A percentile compares a stretch with the other conserved stretches of the same genome.
These are phyloP conservation scores for Centella asiatica DNA, from an alignment of 129 eudicot genomes.

Conservation along the genomic window DNA sequence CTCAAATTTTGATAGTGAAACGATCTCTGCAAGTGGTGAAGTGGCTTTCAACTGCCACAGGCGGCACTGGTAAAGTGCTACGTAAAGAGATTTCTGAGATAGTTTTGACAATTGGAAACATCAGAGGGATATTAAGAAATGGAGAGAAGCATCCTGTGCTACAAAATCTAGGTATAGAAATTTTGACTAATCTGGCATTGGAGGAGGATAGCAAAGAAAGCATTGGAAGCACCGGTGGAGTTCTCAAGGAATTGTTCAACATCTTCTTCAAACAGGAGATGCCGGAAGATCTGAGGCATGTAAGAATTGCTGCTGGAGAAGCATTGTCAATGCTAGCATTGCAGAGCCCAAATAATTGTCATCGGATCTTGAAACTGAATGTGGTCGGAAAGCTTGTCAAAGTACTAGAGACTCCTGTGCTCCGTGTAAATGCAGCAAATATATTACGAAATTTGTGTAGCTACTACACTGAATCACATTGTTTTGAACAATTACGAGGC, in stretches of 20 bases:
- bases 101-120: slow-evolving; percentile 70
- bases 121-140: slow-evolving; percentile 52
- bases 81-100: slow-evolving; percentile 73
- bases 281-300: slow-evolving; percentile 27
- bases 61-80: slow-evolving; percentile 72
- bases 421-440: slow-evolving; percentile 53
- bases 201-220: slow-evolving; percentile 82
- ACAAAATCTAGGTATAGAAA: slow-evolving; percentile 72
- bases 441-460: slow-evolving; percentile 56
- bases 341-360: slow-evolving; percentile 46
- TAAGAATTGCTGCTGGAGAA: slow-evolving; percentile 79
- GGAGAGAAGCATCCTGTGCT: slow-evolving; percentile 60
- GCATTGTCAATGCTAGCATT: slow-evolving; percentile 75
- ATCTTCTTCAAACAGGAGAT: slow-evolving; percentile 47
- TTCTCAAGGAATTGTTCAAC: slow-evolving; percentile 55
- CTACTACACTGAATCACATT: slow-evolving; percentile 43
- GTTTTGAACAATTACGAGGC: slow-evolving; percentile 37
- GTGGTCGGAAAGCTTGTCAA: slow-evolving; percentile 35
- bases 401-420: slow-evolving; percentile 45
- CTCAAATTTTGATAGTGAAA: slow-evolving; percentile 63
- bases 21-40: slow-evolving; percentile 71
- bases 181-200: slow-evolving; percentile 59
- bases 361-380: slow-evolving; percentile 29
- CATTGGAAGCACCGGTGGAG: slow-evolving; percentile 81
- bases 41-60: slow-evolving; percentile 71